These are phyloP conservation scores for Tricholomella constricta DNA, from an alignment of 768 basidiomycete species.

Conservation along the genomic window DNA sequence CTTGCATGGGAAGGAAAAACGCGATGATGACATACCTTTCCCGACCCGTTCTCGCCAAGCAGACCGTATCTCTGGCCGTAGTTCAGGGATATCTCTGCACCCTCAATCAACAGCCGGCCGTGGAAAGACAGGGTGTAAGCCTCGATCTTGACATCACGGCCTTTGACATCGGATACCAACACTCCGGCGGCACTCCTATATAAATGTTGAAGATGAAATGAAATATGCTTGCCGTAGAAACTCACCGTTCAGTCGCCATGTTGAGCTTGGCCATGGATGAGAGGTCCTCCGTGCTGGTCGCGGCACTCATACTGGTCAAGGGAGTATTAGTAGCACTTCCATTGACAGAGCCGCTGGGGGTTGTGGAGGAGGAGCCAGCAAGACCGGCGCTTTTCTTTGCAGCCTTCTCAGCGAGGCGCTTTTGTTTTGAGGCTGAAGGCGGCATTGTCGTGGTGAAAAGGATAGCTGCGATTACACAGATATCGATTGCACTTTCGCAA, in stretches of 20 bases:
- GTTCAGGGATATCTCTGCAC: slow-evolving; percentile 64
- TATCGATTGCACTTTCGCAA: slow-evolving; percentile 25
- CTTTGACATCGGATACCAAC: slow-evolving; percentile 87
- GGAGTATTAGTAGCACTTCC: slow-evolving; percentile 72
- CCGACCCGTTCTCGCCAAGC: slow-evolving; percentile 97
- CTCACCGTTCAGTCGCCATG: slow-evolving; percentile 86
- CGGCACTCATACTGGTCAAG: slow-evolving; percentile 78
- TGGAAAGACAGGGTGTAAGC: slow-evolving; percentile 96
- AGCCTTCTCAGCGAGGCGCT: slow-evolving; percentile 93
- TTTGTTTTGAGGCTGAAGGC: slow-evolving; percentile 86
- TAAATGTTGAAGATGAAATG: neutral
- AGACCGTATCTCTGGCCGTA: slow-evolving; percentile 94
- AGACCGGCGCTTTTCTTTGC: slow-evolving; percentile 68
- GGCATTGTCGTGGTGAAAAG: slow-evolving; percentile 56
- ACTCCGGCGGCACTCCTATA: slow-evolving; percentile 88
- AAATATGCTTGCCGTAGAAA: neutral
- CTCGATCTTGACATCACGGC: slow-evolving; percentile 97
- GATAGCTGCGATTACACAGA: slow-evolving; percentile 13
- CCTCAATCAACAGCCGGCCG: slow-evolving; percentile 78
- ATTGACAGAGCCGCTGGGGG: slow-evolving; percentile 64
- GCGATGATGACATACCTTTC: slow-evolving; percentile 68
- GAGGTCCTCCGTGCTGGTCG: slow-evolving; percentile 79
- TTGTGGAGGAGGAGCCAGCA: slow-evolving; percentile 51
- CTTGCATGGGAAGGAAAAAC: neutral
- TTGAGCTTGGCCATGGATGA: slow-evolving; percentile 86